phyloP scores from a whole-genome alignment of 2,329 filamentous ascomycete genomes.

The Ophiostoma sp. region DNA sequence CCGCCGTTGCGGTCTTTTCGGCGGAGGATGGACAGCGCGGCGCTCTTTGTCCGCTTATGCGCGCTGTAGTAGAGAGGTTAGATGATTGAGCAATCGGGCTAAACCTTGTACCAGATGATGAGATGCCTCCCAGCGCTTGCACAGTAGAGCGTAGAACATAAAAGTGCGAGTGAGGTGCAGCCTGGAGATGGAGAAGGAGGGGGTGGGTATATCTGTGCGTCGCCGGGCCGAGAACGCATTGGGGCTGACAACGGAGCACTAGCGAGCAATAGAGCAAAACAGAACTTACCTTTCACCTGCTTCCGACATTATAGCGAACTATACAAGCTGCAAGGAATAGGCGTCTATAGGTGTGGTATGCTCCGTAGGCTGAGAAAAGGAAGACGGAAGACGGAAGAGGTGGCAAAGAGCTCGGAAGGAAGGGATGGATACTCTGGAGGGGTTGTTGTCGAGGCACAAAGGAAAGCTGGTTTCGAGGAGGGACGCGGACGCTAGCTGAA shows the following conservation, averaged over 20 bases:
- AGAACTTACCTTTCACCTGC: constrained; percentile 1
- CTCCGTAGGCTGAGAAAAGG: neutral
- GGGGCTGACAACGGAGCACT: neutral
- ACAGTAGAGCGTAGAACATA: neutral
- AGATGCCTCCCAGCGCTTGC: no score
- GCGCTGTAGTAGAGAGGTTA: constrained; percentile 18
- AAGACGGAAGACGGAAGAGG: constrained; percentile 1
- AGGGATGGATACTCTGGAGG: neutral
- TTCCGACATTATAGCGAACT: neutral
- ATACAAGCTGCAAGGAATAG: no score
- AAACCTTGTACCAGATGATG: no score
- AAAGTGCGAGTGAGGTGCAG: neutral
- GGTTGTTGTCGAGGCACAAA: constrained; percentile 3
- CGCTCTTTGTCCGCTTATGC: constrained; percentile 52
- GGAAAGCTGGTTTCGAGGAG: neutral
- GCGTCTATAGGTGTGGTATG: neutral
- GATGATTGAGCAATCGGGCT: neutral
- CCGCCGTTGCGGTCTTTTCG: constrained; percentile 42
- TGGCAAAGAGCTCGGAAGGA: neutral
- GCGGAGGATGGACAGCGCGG: constrained; percentile 50
- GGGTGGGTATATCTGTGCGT: constrained; percentile 2
- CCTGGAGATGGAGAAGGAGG: neutral
- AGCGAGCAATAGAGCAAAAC: neutral
- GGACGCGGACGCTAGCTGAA: neutral
- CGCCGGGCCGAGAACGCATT: neutral